Evolutionary conservation across 345 rosid species (phyloP).

Genomic region (Linum usitatissimum): DNA sequence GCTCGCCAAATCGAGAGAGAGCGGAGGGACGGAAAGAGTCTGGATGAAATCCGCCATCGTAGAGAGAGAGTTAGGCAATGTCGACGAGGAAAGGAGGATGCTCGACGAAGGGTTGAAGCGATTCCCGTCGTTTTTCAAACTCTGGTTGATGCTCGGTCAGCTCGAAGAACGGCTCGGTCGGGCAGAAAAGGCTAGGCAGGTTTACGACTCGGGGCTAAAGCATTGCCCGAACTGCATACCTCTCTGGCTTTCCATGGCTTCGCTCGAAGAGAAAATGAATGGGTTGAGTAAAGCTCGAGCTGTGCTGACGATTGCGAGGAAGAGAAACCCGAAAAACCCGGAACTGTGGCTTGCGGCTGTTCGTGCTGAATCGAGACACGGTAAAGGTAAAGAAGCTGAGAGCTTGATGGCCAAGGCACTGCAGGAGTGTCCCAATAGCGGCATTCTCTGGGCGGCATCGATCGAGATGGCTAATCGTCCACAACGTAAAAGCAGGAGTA

Average conservation of each 20-base stretch:
- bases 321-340: constrained; percentile 63
- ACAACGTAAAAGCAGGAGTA: constrained; percentile 54
- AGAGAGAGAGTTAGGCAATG: constrained; percentile 76
- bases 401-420: constrained; percentile 84
- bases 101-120: constrained; percentile 72
- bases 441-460: constrained; percentile 80
- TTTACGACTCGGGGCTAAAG: constrained; percentile 54
- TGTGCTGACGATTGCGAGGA: constrained; percentile 64
- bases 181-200: constrained; percentile 52
- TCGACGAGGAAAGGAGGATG: constrained; percentile 65
- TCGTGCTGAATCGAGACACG: constrained; percentile 67
- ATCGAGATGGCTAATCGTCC: constrained; percentile 82
- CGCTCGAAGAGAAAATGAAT: constrained; percentile 62
- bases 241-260: constrained; percentile 74
- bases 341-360: constrained; percentile 93
- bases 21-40: constrained; percentile 92
- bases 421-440: constrained; percentile 87
- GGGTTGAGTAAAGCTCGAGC: constrained; percentile 82
- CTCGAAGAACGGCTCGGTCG: constrained; percentile 65
- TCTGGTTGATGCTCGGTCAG: constrained; percentile 97
- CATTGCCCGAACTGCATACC: constrained; percentile 57
- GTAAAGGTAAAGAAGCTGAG: constrained; percentile 71
- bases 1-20: constrained; percentile 87
- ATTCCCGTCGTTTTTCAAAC: constrained; percentile 73
- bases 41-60: constrained; percentile 99